Base-by-base conservation (phyloP, 2,329 filamentous ascomycete species). In the Xylaria hypoxylon region DNA sequence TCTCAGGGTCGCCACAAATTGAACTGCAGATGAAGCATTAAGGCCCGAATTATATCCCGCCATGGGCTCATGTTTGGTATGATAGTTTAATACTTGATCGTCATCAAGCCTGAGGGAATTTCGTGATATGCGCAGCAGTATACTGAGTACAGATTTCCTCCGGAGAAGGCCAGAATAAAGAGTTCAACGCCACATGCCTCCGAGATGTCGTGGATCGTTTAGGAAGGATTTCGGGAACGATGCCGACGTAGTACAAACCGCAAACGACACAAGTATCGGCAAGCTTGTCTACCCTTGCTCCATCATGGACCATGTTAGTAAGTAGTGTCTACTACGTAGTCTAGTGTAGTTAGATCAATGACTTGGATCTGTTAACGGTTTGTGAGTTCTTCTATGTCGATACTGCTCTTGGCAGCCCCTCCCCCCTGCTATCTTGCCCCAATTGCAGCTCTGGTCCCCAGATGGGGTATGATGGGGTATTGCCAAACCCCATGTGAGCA, bases 111-210 rank as follows among this genome's bases (percentile, higher is more conserved):
- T 59, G 55, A 48, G 52, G 50, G 22, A 59, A 28, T 57, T 60
- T 44, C 45, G 33, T 59, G 47, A 61, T 59, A 42, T 50, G 52
- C 57, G 26, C 24, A 38, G 19, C 26, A 42, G 24, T 38, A 11
- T 65, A 65, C 68, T 69, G 65, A 71, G 69, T 70, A 65, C 68
- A 70, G 65, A 71, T 69, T 70, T 74, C 70, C 56, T 64, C 73
- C 70, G 65, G 68, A 50, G 63, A 65, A 64, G 68, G 67, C 68
- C 68, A 50, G 45, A 56, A 42, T 64, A 70, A 66, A 70, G 71
- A 71, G 57, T 67, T 62, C 68, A 45, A 62, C 24, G 51, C 53
- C 56, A 35, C 58, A 63, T 51, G 26, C 59, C 60, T 59, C 52
- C 42, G 48, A 59, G 59, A 48, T 48, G 40, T 58, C 48, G 42